phyloP scores from a whole-genome alignment of 495 filamentous ascomycete species.

The Pyrenula massariospora region DNA sequence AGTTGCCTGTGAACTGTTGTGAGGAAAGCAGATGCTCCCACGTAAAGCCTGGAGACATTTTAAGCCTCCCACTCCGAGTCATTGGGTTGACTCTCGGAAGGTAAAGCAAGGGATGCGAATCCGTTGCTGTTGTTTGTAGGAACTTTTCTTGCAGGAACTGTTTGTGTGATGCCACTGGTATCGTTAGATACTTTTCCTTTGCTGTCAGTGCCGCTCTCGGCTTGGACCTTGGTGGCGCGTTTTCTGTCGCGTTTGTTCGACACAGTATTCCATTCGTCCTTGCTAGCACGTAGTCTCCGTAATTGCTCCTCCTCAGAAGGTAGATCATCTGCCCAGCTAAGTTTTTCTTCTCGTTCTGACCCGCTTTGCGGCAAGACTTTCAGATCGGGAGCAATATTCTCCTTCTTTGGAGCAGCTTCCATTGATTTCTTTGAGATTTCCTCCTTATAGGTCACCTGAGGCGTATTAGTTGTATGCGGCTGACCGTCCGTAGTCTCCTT shows the following conservation, averaged over 20 bases:
- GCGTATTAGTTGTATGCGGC: neutral
- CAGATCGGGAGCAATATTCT: neutral
- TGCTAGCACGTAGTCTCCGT: constrained; percentile 47
- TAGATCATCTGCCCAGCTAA: constrained; percentile 41
- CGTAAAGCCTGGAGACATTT: too few relatives aligned
- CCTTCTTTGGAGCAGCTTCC: neutral
- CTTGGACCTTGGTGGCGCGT: constrained; percentile 24
- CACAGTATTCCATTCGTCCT: constrained; percentile 66
- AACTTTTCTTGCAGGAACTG: neutral
- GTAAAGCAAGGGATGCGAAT: neutral
- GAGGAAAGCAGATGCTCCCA: too few relatives aligned
- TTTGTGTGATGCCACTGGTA: too few relatives aligned
- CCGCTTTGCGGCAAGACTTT: neutral
- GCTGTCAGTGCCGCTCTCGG: constrained; percentile 27
- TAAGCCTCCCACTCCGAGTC: neutral
- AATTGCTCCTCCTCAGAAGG: constrained; percentile 83
- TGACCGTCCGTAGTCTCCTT: neutral
- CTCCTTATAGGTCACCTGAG: neutral
- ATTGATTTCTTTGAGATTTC: neutral
- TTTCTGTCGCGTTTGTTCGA: constrained; percentile 55
- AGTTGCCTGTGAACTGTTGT: too few relatives aligned
- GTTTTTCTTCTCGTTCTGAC: neutral
- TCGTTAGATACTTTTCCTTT: neutral
- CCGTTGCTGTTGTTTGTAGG: neutral
- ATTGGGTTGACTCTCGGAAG: neutral